These are phyloP conservation scores for Ophiostoma himal-ulmi DNA, from an alignment of 2,329 filamentous ascomycete species.

Conservation along the genomic window DNA sequence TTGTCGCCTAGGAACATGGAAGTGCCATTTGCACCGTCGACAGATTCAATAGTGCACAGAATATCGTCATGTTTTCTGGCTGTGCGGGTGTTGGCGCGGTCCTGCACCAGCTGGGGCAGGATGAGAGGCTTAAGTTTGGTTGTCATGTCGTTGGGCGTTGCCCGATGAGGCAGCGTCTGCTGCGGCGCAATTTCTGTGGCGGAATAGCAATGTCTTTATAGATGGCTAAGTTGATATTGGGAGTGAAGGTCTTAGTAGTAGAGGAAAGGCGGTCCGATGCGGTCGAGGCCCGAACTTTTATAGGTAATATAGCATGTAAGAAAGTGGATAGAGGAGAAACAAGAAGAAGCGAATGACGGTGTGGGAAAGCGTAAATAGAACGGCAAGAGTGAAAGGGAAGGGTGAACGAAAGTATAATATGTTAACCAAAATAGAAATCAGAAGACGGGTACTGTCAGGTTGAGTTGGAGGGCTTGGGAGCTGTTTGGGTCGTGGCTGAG, in stretches of 20 bases:
- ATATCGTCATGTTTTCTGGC: constrained; percentile 37
- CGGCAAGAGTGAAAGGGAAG: not conserved
- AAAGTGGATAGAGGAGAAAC: not conserved
- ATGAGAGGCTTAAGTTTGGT: constrained; percentile 48
- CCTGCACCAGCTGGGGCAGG: constrained; percentile 49
- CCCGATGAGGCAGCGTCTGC: constrained; percentile 15
- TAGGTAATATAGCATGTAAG: not conserved
- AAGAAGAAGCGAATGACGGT: not conserved
- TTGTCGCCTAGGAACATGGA: constrained; percentile 44
- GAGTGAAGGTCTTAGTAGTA: not conserved
- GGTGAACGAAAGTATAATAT: not conserved
- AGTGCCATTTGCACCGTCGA: constrained; percentile 30
- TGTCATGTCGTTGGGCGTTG: constrained; percentile 36
- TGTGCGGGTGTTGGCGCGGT: constrained; percentile 31
- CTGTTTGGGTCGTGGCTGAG: constrained; percentile 13
- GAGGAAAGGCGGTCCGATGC: not conserved
- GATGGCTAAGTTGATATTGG: not conserved
- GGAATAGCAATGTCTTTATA: not conserved
- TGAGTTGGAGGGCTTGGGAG: not conserved
- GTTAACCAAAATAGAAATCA: not conserved
- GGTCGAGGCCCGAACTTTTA: not conserved
- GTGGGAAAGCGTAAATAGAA: not conserved
- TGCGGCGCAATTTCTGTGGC: constrained; percentile 5
- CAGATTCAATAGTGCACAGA: constrained; percentile 28
- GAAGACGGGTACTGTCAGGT: not conserved